Evolutionary conservation across 768 basidiomycete species (phyloP), one percentile per base, ranked within the genome.

Genomic region (Tricholoma terreum): DNA sequence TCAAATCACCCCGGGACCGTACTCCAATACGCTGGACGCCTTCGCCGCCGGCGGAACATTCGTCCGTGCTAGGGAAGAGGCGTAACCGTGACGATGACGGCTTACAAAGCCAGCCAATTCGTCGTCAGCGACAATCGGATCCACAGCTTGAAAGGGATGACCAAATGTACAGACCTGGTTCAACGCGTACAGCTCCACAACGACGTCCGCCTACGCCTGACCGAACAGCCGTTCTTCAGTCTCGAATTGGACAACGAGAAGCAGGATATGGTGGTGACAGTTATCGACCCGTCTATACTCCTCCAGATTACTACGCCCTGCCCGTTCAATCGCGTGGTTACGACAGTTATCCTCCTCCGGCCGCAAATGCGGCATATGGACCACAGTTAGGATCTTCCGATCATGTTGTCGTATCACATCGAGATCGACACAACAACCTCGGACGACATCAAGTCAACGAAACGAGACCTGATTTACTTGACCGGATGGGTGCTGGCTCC

Each of bases 141-240:
- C 56, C 46, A 9, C 45, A 52, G 24, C 54, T 7, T 27, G 58
- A 57, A 46, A 35, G 22, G 15, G 50, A 52, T 35, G 24, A 53
- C 22, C 38, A 43, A 27, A 11, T 24, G 14, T 56, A 52, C 36
- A 53, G 10, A 27, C 50, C 58, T 10, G 50, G 27, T 48, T 36
- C 36, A 31, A 31, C 19, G 22, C 51, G 58, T n/a, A 12, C 50
- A 17, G 33, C 53, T 10, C 40, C 49, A 11, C 31, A 55, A 31
- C 53, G 52, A 56, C 67, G 64, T 19, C 62, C 69, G 24, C 65
- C 66, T 9, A 58, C 68, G 7, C 66, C 66, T 24, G 64, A 65
- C 12, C 57, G 48, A 24, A 55, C 56, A 30, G 27, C 27, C 17
- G 56, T 46, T 35, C 60, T 63, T 15, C 59, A 63, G 51, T 48